phyloP scores from a whole-genome alignment of 2,329 filamentous ascomycete species.

The Xylariaceae sp. region DNA sequence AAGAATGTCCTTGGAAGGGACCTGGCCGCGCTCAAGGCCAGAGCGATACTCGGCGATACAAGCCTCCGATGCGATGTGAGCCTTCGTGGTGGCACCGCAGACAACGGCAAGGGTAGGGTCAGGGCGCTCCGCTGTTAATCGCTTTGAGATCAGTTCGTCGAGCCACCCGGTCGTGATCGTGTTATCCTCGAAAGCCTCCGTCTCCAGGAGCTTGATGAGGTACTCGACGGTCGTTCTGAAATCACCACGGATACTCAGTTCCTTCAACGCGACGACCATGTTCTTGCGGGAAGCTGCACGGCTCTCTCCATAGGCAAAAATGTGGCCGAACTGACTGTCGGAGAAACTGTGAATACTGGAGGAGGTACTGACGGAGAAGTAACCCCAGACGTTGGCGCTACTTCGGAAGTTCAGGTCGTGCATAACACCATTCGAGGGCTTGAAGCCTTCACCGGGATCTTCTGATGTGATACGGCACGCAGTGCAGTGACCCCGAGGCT shows the following conservation, averaged over 20 bases:
- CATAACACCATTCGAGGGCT: constrained; percentile 98
- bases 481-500: constrained; percentile 93
- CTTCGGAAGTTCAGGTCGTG: constrained; percentile 98
- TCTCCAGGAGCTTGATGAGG: constrained; percentile 97
- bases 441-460: constrained; percentile 98
- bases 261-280: constrained; percentile 98
- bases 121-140: constrained; percentile 90
- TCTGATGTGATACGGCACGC: constrained; percentile 99
- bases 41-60: constrained; percentile 83
- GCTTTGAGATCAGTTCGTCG: constrained; percentile 97
- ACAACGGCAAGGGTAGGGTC: constrained; percentile 92
- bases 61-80: constrained; percentile 86
- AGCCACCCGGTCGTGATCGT: constrained; percentile 99
- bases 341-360: constrained; percentile 99
- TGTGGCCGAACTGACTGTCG: constrained; percentile 97
- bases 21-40: constrained; percentile 93
- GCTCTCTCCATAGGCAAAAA: constrained; percentile 98
- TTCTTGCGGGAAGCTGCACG: constrained; percentile 93
- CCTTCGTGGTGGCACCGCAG: constrained; percentile 91
- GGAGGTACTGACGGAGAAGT: constrained; percentile 96
- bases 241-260: constrained; percentile 98
- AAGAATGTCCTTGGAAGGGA: constrained; percentile 91
- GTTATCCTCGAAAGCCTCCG: constrained; percentile 96
- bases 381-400: constrained; percentile 99
- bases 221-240: constrained; percentile 99